These are phyloP conservation scores for Persicaria tinctoria DNA, from an alignment of 148 eudicot species.

Conservation along the genomic window DNA sequence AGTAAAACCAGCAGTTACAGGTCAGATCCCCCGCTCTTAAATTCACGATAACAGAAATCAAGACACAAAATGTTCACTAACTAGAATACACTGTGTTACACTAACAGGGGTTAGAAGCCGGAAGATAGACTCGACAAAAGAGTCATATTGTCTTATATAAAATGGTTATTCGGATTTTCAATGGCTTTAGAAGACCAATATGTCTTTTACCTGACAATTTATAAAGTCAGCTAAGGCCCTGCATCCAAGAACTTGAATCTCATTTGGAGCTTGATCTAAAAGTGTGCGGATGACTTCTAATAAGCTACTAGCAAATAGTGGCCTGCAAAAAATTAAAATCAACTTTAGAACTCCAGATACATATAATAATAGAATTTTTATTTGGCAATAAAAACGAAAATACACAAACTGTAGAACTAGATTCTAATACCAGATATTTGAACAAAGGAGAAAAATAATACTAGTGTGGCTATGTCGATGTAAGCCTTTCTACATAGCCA, in stretches of 20 bases:
- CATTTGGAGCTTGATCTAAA: constrained; percentile 51
- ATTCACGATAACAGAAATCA: background rate
- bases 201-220: constrained; percentile 51
- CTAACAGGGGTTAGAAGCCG: background rate
- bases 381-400: constrained; percentile 6
- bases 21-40: background rate
- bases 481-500: background rate
- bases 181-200: background rate
- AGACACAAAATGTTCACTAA: background rate
- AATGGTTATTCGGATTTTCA: background rate
- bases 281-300: constrained; percentile 66
- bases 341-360: background rate
- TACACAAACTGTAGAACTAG: background rate
- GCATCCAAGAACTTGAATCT: constrained; percentile 69
- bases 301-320: constrained; percentile 65
- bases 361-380: background rate
- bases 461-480: background rate
- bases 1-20: background rate
- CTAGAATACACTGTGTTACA: background rate
- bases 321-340: constrained; percentile 43
- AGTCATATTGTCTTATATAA: background rate
- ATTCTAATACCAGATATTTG: background rate
- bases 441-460: background rate
- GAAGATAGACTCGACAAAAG: background rate
- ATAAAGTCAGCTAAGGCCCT: constrained; percentile 63